These are phyloP conservation scores for Kondoa subrosea DNA, from an alignment of 768 basidiomycete species.

Conservation along the genomic window DNA sequence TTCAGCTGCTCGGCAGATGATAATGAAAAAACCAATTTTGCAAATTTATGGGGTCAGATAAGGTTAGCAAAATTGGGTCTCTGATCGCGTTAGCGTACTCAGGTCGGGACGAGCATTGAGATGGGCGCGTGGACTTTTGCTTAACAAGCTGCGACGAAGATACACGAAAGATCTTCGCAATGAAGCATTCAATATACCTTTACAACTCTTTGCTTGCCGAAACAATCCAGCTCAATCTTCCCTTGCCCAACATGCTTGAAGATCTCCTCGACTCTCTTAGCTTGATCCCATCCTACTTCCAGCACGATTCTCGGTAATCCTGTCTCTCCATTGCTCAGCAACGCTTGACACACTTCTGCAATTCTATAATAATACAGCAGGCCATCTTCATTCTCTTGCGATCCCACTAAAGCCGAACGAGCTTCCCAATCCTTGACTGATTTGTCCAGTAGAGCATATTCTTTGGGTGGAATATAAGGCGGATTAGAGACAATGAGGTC, in stretches of 20 bases:
- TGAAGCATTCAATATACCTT: slow-evolving; percentile 14
- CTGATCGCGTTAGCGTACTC: too few relatives aligned
- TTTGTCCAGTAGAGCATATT: slow-evolving; percentile 47
- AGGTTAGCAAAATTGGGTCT: too few relatives aligned
- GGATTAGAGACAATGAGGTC: slow-evolving; percentile 72
- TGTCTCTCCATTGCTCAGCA: background rate
- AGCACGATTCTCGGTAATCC: slow-evolving; percentile 19
- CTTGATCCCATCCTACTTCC: slow-evolving; percentile 25
- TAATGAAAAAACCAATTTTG: too few relatives aligned
- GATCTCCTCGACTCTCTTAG: slow-evolving; percentile 10
- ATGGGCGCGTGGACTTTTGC: too few relatives aligned
- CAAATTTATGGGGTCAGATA: too few relatives aligned
- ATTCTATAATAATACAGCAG: slow-evolving; percentile 60
- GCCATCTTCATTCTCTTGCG: slow-evolving; percentile 32
- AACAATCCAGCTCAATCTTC: slow-evolving; percentile 18
- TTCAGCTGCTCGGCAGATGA: too few relatives aligned
- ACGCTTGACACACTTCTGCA: slow-evolving; percentile 39
- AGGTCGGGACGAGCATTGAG: too few relatives aligned
- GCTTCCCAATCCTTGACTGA: slow-evolving; percentile 69
- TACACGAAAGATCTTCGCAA: too few relatives aligned
- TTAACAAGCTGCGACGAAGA: too few relatives aligned
- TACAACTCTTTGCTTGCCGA: slow-evolving; percentile 20
- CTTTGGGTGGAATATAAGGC: slow-evolving; percentile 58
- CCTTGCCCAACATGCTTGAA: slow-evolving; percentile 6
- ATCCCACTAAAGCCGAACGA: slow-evolving; percentile 56